These are phyloP conservation scores for Leptographium wingfieldii DNA, from an alignment of 2,329 filamentous ascomycete genomes.

Conservation along the genomic window DNA sequence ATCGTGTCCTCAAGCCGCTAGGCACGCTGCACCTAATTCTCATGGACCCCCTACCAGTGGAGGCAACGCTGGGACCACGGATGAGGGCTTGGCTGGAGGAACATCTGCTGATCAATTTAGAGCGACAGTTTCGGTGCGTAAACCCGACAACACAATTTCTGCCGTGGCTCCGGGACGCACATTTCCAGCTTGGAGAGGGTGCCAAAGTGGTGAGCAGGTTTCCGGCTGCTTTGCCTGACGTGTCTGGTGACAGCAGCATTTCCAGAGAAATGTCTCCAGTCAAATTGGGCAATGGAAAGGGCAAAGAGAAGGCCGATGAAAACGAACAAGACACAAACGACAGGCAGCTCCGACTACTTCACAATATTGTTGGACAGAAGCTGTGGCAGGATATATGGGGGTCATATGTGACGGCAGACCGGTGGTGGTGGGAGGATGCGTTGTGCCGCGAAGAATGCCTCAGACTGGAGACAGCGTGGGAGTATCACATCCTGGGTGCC, in stretches of 20 bases:
- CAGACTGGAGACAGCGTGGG: conserved; percentile 41
- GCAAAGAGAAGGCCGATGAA: background rate
- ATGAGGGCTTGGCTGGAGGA: conserved; percentile 50
- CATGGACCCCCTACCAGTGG: conserved; percentile 48
- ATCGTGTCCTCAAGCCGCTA: conserved; percentile 39
- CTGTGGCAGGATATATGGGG: conserved; percentile 53
- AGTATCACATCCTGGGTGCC: conserved; percentile 44
- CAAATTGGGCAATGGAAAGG: background rate
- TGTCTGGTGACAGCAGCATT: background rate
- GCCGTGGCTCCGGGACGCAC: conserved; percentile 43
- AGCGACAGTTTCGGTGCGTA: conserved; percentile 44
- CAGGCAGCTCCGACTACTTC: conserved; percentile 24
- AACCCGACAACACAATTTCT: conserved; percentile 47
- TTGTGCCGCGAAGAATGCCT: conserved; percentile 42
- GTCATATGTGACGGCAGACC: conserved; percentile 30
- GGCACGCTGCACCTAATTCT: conserved; percentile 47
- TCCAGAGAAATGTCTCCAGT: background rate
- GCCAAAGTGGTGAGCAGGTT: conserved; percentile 36
- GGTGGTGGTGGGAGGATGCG: conserved; percentile 52
- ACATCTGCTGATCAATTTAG: conserved; percentile 45
- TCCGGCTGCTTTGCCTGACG: conserved; percentile 24
- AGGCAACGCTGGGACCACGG: conserved; percentile 41
- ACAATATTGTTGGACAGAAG: conserved; percentile 39
- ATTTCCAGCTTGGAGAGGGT: conserved; percentile 35
- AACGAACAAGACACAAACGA: background rate